Evolutionary conservation across 2,329 filamentous ascomycete genomes (phyloP), one percentile per base, ranked within the genome.

Genomic region (Immersiporthe knoxdaviesiana): DNA sequence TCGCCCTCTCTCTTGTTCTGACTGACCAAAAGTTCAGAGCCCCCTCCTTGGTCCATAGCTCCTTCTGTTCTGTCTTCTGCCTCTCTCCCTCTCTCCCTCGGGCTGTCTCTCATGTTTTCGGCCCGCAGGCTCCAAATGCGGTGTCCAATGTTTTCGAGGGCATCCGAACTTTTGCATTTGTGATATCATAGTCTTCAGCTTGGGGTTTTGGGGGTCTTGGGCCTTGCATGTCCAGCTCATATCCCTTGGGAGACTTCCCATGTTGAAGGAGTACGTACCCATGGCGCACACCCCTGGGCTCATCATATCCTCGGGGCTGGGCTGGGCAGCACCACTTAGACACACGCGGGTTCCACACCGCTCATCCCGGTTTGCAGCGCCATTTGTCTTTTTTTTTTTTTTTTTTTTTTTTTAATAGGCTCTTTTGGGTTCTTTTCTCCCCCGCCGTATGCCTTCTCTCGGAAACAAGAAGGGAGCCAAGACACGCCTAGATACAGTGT

Each of bases 241-340:
- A n/a, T 62, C 59, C 37, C 59, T 44, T 44, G 59, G 5, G 44
- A 47, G 41, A 37, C 39, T 21, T 24, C 37, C 37, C 44, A 18
- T 37, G 39, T 12, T 27, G 35, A 41, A 24, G 32, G 30, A 8
- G 12, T 62, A 41, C 44, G 18, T 21, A 47, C 59, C n/a, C n/a
- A n/a, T 41, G 59, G 21, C 32, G 32, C n/a, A n/a, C 14, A 44
- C 39, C 61, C 61, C 41, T 63, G 39, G 61, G 16, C 30, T 24
- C 61, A 30, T 63, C 61, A 50, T 50, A 4, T 50, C 61, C 12
- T 50, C 41, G 61, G 56, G 56, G 30, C 56, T 59, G 56, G 56
- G 32, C 44, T 47, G 32, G 21, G 32, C 27, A 27, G 27, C 30
- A 59, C 27, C 54, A 32, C 24, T 32, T n/a, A 35, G 54, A 8